phyloP scores from a whole-genome alignment of 129 eudicot species.

The Rutidosis leptorrhynchoides region DNA sequence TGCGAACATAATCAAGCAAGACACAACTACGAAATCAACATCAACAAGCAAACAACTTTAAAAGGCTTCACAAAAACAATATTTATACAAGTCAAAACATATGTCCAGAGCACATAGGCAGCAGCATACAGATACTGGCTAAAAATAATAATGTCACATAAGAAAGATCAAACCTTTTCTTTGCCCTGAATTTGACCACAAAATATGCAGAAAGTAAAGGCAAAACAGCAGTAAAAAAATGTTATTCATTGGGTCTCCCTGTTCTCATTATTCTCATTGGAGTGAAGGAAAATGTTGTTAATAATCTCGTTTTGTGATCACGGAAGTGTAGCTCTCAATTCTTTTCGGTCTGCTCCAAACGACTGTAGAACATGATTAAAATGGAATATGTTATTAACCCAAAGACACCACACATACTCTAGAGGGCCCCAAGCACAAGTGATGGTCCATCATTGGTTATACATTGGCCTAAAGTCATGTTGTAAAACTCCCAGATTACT shows the following conservation, averaged over 20 bases:
- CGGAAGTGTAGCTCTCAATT: conserved; percentile 67
- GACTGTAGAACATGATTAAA: conserved; percentile 45
- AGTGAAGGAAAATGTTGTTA: background rate
- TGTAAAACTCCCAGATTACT: no score
- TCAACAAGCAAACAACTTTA: background rate
- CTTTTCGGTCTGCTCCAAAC: conserved; percentile 91
- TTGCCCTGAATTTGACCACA: conserved; percentile 16
- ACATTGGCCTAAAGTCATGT: background rate
- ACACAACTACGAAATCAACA: no score
- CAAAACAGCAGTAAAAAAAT: background rate
- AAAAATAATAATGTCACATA: conserved; percentile 24
- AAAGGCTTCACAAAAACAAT: conserved; percentile 18
- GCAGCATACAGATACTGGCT: conserved; percentile 21
- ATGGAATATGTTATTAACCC: background rate
- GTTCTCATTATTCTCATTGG: conserved; percentile 31
- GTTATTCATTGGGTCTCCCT: conserved; percentile 25
- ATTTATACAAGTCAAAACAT: conserved; percentile 5
- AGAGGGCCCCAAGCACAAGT: background rate
- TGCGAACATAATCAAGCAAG: no score
- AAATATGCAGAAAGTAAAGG: conserved; percentile 11
- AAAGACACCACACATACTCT: background rate
- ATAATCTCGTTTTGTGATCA: conserved; percentile 30
- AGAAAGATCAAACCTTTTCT: conserved; percentile 15
- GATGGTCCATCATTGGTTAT: background rate
- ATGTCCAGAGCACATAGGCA: background rate